Evolutionary conservation across 768 basidiomycete species (phyloP), one percentile per base, ranked within the genome.

Genomic region (Leccinum aurantiacum): DNA sequence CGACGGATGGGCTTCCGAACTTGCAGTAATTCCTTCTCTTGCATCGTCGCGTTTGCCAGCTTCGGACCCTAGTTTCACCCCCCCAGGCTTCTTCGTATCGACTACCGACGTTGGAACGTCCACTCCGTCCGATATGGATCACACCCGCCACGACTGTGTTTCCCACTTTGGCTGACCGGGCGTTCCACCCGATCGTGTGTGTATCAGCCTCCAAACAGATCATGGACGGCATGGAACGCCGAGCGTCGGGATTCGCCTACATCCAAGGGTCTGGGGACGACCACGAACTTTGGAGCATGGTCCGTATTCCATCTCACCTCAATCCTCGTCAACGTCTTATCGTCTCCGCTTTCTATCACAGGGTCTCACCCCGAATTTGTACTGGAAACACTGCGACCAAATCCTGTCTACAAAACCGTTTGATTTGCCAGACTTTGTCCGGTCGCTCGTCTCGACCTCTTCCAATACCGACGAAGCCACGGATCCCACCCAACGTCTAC

Each of bases 181-280:
- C 60, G 15, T 92, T 83, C 72, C 76, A 78, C 66, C 91, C 95
- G 0, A 71, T 98, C 58, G 77, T 98, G 27, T 97, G 94, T 71
- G 74, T 95, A 11, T 94, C 91, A 3, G 94, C 95, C 2, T 95
- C 93, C 4, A 85, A 84, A 63, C 86, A 85, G 63, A 79, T 88
- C 6, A 68, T 76, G 6, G 83, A 85, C 2, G 86, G 85, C 7
- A 57, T 82, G 1, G 87, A 90, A 60, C 78, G 89, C 22, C 82
- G 88, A 1, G 63, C 77, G 9, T 74, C 78, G n/a, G 91, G 91
- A 0, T 97, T 88, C 69, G 79, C 86, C 22, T 98, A 98, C 70
- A 84, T 98, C 8, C 95, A 96, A 71, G 96, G 96, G 1, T 92
- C 91, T 0, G 96, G 95, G 0, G 96, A 98, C 67, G 96, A 98